Evolutionary conservation across 208 protist species (phyloP).

Genomic region (Blastocrithidia nonstop): DNA sequence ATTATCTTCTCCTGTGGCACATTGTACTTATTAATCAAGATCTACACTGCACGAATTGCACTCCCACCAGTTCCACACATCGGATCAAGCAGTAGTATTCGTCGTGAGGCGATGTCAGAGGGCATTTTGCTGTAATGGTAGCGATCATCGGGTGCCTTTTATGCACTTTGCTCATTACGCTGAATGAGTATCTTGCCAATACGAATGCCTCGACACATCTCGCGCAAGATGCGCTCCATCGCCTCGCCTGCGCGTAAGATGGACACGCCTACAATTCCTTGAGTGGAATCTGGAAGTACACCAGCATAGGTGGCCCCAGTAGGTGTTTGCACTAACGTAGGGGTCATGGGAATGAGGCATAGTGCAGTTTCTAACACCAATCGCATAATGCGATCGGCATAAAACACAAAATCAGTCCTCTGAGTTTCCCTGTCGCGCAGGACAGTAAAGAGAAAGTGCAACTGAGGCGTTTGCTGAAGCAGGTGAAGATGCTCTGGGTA

Average conservation of each 20-base stretch:
- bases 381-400: conserved; percentile 91
- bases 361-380: conserved; percentile 89
- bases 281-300: conserved; percentile 38
- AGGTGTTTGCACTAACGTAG: conserved; percentile 83
- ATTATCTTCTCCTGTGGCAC: conserved; percentile 91
- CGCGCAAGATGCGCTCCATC: conserved; percentile 90
- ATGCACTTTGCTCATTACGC: conserved; percentile 83
- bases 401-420: conserved; percentile 94
- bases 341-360: conserved; percentile 69
- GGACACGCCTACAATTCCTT: conserved; percentile 91
- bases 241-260: conserved; percentile 95
- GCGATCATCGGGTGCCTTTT: conserved; percentile 77
- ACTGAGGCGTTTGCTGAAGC: conserved; percentile 74
- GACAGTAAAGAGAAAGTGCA: conserved; percentile 89
- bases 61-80: conserved; percentile 93
- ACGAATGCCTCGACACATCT: conserved; percentile 87
- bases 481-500: conserved; percentile 45
- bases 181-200: conserved; percentile 98
- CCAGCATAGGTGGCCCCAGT: conserved; percentile 73
- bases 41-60: conserved; percentile 52
- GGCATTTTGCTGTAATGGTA: conserved; percentile 94
- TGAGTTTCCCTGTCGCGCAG: conserved; percentile 85
- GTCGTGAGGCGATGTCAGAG: conserved; percentile 74
- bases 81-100: conserved; percentile 93
- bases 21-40: conserved; percentile 66